phyloP scores from a whole-genome alignment of 2,329 filamentous ascomycete genomes.

The Ophiostoma australiae region DNA sequence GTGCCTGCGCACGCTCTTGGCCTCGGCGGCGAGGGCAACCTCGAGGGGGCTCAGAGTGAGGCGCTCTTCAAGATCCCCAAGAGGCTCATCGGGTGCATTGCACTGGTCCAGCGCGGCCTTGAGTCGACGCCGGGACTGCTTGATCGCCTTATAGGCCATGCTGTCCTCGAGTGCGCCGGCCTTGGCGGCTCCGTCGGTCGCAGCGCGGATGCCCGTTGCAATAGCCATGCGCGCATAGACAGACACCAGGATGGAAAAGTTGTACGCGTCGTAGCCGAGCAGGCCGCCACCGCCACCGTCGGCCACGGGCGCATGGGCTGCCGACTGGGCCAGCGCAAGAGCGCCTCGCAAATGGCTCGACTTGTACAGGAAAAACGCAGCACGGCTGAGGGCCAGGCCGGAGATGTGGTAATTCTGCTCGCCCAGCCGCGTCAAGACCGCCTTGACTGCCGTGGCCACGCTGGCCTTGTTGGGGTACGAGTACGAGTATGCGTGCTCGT shows the following conservation, averaged over 20 bases:
- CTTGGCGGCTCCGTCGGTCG: constrained; percentile 27
- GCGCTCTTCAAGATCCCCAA: too few relatives aligned
- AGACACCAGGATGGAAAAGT: constrained; percentile 33
- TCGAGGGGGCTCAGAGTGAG: not conserved
- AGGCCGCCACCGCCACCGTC: constrained; percentile 20
- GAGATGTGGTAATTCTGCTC: constrained; percentile 29
- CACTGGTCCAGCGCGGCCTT: constrained; percentile 14
- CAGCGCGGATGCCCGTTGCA: constrained; percentile 29
- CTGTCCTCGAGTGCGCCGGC: constrained; percentile 27
- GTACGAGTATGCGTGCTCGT: not conserved
- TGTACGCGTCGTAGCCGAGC: constrained; percentile 34
- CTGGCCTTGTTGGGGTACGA: constrained; percentile 24
- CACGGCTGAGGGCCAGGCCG: constrained; percentile 32
- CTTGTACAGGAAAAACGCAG: constrained; percentile 32
- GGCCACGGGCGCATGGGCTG: constrained; percentile 27
- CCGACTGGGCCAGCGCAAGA: constrained; percentile 31
- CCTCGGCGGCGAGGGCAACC: not conserved
- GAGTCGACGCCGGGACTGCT: constrained; percentile 27
- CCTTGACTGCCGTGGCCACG: constrained; percentile 27
- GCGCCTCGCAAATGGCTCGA: constrained; percentile 32
- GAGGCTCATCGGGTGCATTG: not conserved
- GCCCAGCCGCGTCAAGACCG: constrained; percentile 29
- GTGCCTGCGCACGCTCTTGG: not conserved
- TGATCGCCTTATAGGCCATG: constrained; percentile 28
- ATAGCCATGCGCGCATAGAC: constrained; percentile 31